Evolutionary conservation across 2,329 filamentous ascomycete species (phyloP).

Genomic region (Lasiodiplodia hormozganensis): DNA sequence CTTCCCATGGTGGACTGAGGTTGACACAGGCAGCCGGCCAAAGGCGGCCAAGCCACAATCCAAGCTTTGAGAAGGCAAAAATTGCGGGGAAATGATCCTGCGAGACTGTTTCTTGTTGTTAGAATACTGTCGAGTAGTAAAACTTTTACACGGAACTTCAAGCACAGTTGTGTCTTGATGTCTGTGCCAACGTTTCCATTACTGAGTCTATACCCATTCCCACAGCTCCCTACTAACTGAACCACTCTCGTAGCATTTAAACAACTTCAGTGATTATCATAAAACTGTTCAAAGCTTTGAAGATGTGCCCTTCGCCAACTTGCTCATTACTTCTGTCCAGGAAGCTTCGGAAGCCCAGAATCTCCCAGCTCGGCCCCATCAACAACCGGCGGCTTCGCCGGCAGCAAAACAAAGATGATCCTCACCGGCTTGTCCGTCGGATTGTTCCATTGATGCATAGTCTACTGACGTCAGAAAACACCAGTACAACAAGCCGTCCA

Average conservation of each 20-base stretch:
- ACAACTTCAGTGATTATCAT: too few species aligned
- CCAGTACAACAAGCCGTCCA: background rate
- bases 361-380: background rate
- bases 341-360: background rate
- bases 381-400: background rate
- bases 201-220: too few species aligned
- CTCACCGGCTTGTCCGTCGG: background rate
- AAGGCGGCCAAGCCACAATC: background rate
- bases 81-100: too few species aligned
- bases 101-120: too few species aligned
- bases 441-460: background rate
- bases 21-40: conserved; percentile 9
- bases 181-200: too few species aligned
- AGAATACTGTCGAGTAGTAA: too few species aligned
- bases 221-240: too few species aligned
- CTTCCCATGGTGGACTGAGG: conserved; percentile 30
- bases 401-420: background rate
- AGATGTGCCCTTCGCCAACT: too few species aligned
- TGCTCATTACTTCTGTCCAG: background rate
- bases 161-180: too few species aligned
- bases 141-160: too few species aligned
- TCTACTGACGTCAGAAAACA: conserved; percentile 12
- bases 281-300: too few species aligned
- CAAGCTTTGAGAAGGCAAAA: background rate
- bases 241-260: too few species aligned